Evolutionary conservation across 768 basidiomycete genomes (phyloP), one percentile per base, ranked within the genome.

Genomic region (Boletellus emodensis): DNA sequence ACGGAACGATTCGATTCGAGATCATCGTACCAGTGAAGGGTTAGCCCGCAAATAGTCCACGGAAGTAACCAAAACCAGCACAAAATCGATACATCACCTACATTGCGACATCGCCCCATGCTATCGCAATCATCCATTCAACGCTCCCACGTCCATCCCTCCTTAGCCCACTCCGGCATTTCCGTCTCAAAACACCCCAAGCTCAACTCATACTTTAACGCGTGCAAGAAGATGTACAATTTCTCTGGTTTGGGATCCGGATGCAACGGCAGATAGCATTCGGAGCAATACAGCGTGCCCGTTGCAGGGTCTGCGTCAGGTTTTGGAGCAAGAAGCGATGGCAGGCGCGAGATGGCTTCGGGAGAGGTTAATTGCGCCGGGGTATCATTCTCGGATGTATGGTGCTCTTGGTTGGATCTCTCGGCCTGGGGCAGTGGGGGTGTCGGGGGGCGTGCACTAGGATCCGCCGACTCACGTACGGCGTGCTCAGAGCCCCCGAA

Each of bases 221-320:
- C 94, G 61, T 99, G 96, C 62, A 99, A 71, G 71, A 94, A 99
- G 57, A 99, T 98, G 70, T 92, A 97, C 49, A 98, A 73, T 53
- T 83, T 83, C 65, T 94, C 91, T 2, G 94, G 94, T 61, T 81
- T 83, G 2, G 95, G 96, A 69, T 99, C 96, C 11, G 93, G 91
- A 50, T 94, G 85, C 22, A 97, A 71, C 14, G 96, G 96, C 40
- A 96, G 74, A 67, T 89, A 97, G 65, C 95, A 99, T 63, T 92
- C 90, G 1, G 80, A 75, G 65, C 95, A 99, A 70, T 91, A 96
- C 17, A 77, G 61, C 48, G 75, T 73, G 35, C 78, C 68, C 15
- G 72, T 76, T 18, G 72, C 72, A 4, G 68, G 57, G 22, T 72
- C 65, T 6, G 75, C 70, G 53, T 62, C 57, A 1, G 63, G 67